Conservation (phyloP, 2,329 filamentous ascomycete genomes). For the Pseudogymnoascus sp. region DNA sequence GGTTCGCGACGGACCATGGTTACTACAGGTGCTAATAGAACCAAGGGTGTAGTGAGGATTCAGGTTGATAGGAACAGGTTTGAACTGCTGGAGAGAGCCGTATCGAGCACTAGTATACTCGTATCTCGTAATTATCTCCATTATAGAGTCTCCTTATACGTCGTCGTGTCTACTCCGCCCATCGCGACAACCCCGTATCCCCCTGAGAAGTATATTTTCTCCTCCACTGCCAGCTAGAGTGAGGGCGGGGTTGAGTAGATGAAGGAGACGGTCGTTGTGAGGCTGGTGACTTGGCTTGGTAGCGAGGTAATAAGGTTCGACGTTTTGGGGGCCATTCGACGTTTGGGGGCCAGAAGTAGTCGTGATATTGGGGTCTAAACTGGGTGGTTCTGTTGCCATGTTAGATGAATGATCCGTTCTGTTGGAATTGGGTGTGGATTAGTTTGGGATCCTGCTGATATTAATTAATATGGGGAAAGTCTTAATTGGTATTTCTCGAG, state of each 20-base stretch:
- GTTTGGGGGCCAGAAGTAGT: conserved; percentile 2
- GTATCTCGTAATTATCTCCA: background rate
- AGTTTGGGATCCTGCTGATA: background rate
- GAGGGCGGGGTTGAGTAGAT: conserved; percentile 16
- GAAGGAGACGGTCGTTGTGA: conserved; percentile 8
- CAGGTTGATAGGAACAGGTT: background rate
- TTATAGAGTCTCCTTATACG: no score
- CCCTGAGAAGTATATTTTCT: conserved; percentile 5
- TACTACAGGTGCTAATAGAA: background rate
- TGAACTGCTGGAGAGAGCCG: background rate
- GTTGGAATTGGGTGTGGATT: background rate
- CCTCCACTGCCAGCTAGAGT: conserved; percentile 8
- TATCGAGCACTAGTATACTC: background rate
- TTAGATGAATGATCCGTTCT: background rate
- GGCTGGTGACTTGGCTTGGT: background rate
- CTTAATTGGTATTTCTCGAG: no score
- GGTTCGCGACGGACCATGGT: background rate
- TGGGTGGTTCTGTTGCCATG: background rate
- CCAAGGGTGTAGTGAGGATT: background rate
- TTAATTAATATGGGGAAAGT: background rate
- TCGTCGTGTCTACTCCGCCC: background rate
- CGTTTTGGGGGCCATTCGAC: background rate
- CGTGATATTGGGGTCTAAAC: conserved; percentile 7
- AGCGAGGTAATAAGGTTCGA: background rate
- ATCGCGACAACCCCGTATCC: background rate